Base-by-base conservation (phyloP, 2,329 filamentous ascomycete species). In the Arthrinium puccinioides region DNA sequence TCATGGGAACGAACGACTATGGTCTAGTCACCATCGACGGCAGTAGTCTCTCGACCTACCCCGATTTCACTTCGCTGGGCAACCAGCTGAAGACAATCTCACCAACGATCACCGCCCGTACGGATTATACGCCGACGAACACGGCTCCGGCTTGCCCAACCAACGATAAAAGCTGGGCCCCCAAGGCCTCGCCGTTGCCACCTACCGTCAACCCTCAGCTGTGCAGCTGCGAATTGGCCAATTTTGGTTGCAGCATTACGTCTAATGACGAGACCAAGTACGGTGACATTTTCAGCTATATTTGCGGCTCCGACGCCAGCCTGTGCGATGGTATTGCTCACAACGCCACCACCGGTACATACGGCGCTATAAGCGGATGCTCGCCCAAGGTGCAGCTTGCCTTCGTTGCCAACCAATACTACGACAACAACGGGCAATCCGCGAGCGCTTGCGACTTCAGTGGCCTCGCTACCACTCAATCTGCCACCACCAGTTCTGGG, bases 1-100 rank as follows among this genome's bases (percentile, higher is more conserved):
- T 88, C 69, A 75, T 95, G 69, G 89, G 95, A 62, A 67, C 55
- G 36, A 97, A 97, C 69, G 70, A 96, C 60, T 98, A 87, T 56
- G 92, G 84, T 63, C 75, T 95, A 30, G 82, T 89, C 43, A 62
- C 72, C 41, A 59, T 87, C 43, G 46, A 66, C 33, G 73, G 74
- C 52, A 66, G 68, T 54, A 65, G 66, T 29, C 84, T 83, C 46
- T 73, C 64, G 45, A 84, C 81, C 46, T 72, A 87, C 51, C 62
- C 77, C 25, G 86, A 95, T 65, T 98, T 85, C 66, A 72, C 73
- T 40, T 73, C 77, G 42, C 76, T 94, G 38, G 77, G 79, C 50
- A 76, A 69, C 47, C 74, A 86, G 59, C 78, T 95, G 49, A 72
- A 73, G 46, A 76, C 74, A 43, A 81, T 79, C 36, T 74, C 66